These are phyloP conservation scores for Alternaria alternata DNA, from an alignment of 2,329 filamentous ascomycete species.

Conservation along the genomic window DNA sequence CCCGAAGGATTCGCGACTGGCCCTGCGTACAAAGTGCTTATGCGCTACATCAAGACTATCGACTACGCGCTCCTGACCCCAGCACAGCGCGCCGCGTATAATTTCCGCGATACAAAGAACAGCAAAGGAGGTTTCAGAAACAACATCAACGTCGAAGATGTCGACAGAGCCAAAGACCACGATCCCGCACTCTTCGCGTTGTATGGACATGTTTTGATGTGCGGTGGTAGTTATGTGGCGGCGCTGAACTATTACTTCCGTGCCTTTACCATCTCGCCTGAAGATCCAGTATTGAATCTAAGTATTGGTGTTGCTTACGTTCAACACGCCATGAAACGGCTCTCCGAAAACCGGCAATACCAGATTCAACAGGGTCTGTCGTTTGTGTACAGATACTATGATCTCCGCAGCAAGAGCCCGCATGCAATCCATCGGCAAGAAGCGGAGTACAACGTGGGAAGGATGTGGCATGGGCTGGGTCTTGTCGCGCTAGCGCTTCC, in stretches of 20 bases:
- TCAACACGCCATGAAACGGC: constrained; percentile 87
- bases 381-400: constrained; percentile 79
- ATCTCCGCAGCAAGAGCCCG: constrained; percentile 59
- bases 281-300: constrained; percentile 80
- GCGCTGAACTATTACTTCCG: constrained; percentile 87
- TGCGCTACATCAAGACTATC: constrained; percentile 89
- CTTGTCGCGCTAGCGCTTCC: constrained; percentile 75
- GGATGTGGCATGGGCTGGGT: constrained; percentile 79
- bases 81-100: constrained; percentile 56
- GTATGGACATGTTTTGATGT: constrained; percentile 89
- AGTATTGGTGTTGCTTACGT: constrained; percentile 79
- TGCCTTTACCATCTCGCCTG: constrained; percentile 71
- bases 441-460: constrained; percentile 81
- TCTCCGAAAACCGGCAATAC: constrained; percentile 89
- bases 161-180: constrained; percentile 51
- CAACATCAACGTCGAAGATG: constrained; percentile 49
- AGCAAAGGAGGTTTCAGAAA: constrained; percentile 51
- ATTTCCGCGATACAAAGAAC: constrained; percentile 47
- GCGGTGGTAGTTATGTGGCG: constrained; percentile 81
- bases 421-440: constrained; percentile 68
- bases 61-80: constrained; percentile 72
- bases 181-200: constrained; percentile 85
- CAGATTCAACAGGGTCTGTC: constrained; percentile 83
- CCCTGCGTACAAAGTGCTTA: constrained; percentile 86
- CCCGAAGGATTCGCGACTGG: constrained; percentile 79